A percentile compares a stretch with the other conserved stretches of the same genome.
Evolutionary conservation across 2,329 filamentous ascomycete species (phyloP).

Genomic region (Grosmannia huntii): DNA sequence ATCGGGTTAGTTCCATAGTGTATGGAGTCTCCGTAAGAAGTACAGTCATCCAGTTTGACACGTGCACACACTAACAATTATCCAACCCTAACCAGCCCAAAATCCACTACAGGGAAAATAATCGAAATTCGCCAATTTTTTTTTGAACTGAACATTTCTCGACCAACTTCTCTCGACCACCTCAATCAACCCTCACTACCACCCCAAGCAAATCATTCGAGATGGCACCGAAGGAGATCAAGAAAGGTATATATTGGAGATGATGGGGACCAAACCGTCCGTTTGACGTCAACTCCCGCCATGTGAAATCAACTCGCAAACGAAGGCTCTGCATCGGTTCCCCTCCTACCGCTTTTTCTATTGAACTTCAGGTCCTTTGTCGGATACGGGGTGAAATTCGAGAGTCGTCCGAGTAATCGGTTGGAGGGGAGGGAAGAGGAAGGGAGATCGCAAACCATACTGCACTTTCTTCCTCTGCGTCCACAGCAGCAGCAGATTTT

Average conservation of each 20-base stretch:
- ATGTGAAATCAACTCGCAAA: conserved; percentile 4
- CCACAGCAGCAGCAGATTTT: conserved; percentile 61
- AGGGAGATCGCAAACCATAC: neutral
- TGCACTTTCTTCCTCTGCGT: conserved; percentile 7
- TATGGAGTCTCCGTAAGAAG: neutral
- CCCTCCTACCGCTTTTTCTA: neutral
- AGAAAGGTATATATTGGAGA: conserved; percentile 24
- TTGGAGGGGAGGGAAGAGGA: neutral
- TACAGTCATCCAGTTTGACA: neutral
- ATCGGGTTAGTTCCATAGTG: neutral
- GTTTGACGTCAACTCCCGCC: neutral
- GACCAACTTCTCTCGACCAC: conserved; percentile 5
- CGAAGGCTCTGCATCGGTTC: conserved; percentile 1
- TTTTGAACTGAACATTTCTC: neutral
- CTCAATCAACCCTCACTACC: conserved; percentile 4
- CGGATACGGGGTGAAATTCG: neutral
- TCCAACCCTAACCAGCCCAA: conserved; percentile 2
- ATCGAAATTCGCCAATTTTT: neutral
- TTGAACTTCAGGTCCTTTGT: neutral
- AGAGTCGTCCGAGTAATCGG: neutral
- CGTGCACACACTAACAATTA: neutral
- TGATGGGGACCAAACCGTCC: conserved; percentile 1
- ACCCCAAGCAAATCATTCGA: conserved; percentile 14
- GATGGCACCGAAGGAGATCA: conserved; percentile 26
- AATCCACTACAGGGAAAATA: conserved; percentile 2